These are phyloP conservation scores for Falciphora oryzae DNA, from an alignment of 2,329 filamentous ascomycete genomes.

Conservation along the genomic window DNA sequence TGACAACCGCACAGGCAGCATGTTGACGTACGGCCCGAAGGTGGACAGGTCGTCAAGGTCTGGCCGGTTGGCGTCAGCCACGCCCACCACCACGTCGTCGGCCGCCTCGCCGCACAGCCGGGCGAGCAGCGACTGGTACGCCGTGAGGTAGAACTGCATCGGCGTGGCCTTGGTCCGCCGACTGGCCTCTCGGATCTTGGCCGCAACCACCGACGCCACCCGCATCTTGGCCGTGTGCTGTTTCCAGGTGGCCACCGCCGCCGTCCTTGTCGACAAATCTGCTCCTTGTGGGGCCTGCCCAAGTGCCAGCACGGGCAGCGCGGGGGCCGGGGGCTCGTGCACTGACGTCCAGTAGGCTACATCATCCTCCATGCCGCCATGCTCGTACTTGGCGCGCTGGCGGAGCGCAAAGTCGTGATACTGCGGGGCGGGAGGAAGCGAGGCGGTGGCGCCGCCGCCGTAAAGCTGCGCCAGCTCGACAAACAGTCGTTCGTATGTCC, in stretches of 20 bases:
- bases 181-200: background rate
- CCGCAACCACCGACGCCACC: background rate
- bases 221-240: background rate
- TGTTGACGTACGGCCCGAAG: conserved; percentile 1
- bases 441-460: background rate
- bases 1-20: conserved; percentile 1
- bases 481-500: background rate
- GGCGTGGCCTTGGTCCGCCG: background rate
- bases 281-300: background rate
- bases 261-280: too few species aligned
- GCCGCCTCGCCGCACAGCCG: background rate
- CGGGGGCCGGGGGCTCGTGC: background rate
- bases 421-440: background rate
- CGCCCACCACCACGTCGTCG: background rate
- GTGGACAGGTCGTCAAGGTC: conserved; percentile 1
- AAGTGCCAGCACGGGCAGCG: background rate
- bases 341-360: background rate
- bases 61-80: conserved; percentile 1
- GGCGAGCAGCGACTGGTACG: background rate
- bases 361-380: background rate
- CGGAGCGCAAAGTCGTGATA: conserved; percentile 1
- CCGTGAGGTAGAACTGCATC: conserved; percentile 5
- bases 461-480: background rate
- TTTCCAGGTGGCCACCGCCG: background rate
- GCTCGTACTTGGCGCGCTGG: background rate